Evolutionary conservation across 2,329 filamentous ascomycete species (phyloP).

Genomic region (Fusarium xylarioides): DNA sequence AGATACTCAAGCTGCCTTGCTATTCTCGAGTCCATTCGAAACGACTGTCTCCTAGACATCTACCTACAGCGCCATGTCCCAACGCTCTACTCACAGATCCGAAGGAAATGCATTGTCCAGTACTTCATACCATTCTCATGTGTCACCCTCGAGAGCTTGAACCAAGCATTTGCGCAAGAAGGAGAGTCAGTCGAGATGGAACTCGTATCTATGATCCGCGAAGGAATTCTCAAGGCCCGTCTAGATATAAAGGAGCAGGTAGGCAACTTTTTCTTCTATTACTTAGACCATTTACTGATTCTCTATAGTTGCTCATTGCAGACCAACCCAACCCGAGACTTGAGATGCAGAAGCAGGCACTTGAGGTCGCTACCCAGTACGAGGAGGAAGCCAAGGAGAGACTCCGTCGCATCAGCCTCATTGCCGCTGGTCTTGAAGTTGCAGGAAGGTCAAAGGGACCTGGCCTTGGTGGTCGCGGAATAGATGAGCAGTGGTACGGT

Average conservation of each 20-base stretch:
- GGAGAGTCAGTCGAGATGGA: slow-evolving; percentile 75
- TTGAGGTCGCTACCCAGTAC: slow-evolving; percentile 75
- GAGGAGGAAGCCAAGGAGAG: slow-evolving; percentile 79
- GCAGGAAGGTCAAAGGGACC: slow-evolving; percentile 35
- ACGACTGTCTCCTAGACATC: slow-evolving; percentile 90
- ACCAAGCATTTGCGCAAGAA: slow-evolving; percentile 75
- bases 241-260: slow-evolving; percentile 85
- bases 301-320: slow-evolving; percentile 72
- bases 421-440: slow-evolving; percentile 79
- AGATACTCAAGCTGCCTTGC: slow-evolving; percentile 87
- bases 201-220: slow-evolving; percentile 79
- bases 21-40: slow-evolving; percentile 81
- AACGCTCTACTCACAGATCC: slow-evolving; percentile 76
- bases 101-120: slow-evolving; percentile 91
- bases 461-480: not conserved
- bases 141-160: slow-evolving; percentile 82
- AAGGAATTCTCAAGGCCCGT: slow-evolving; percentile 75
- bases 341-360: slow-evolving; percentile 74
- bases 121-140: slow-evolving; percentile 92
- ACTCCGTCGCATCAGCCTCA: slow-evolving; percentile 79
- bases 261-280: slow-evolving; percentile 29
- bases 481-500: slow-evolving; percentile 50
- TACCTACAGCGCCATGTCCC: slow-evolving; percentile 80
- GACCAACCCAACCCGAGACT: slow-evolving; percentile 72
- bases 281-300: slow-evolving; percentile 11